Base-by-base conservation (phyloP, 768 basidiomycete genomes). In the Paxillus involutus region DNA sequence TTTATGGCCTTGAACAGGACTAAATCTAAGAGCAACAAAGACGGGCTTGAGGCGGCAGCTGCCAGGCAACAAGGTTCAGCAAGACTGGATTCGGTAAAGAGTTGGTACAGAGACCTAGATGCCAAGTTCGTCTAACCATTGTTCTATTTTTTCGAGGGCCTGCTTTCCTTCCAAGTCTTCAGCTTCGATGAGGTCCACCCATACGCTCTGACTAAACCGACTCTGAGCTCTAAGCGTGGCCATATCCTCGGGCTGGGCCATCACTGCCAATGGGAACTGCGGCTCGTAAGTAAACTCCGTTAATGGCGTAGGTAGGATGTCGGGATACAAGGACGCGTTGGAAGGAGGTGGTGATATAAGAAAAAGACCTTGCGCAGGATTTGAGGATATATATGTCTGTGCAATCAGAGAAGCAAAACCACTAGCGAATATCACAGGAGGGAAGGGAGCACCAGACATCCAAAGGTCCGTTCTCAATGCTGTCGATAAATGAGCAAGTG, bases 381-480 rank as follows among this genome's bases (percentile, higher is more conserved):
- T 70, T 19, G 84, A 86, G 2, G 83, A 86, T 56, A 89, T 80
- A 65, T 86, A 89, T 19, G 80, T 75, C 64, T 89, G 84, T 8
- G 83, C 79, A 49, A 89, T 76, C 35, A 88, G 71, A 51, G 83
- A 76, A 10, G 76, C 74, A 4, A 72, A 59, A 6, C 74, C 73
- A 24, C 76, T 75, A 2, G 83, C 78, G 56, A 85, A 71, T 36
- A 86, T 71, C 30, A 86, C 75, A 1, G 84, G 84, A 0, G 84
- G 80, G 56, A 84, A 85, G 9, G 82, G 77, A 37, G 77, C 75
- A 5, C 64, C 68, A 14, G 77, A 70, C 8, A 74, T 63, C 17
- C 73, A 73, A 47, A 84, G 69, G 33, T 76, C 71, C 19, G 69
- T 69, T 42, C 68, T 67, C 33, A 84, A 64, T 51, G 77, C 81